phyloP scores from a whole-genome alignment of 1,139 yeast genomes.

The Magnusiomyces suaveolens region DNA sequence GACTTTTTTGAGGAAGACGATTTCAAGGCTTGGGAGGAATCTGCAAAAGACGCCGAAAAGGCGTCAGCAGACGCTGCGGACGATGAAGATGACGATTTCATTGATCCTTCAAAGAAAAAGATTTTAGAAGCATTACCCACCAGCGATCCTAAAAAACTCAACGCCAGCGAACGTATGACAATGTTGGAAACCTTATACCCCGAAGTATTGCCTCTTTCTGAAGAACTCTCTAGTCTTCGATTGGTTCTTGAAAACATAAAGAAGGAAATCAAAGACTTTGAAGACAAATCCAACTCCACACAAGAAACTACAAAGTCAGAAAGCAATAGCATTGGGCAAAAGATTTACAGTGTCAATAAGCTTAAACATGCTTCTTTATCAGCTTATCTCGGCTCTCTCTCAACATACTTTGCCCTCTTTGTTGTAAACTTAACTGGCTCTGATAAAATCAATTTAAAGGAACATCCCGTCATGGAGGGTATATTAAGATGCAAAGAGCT shows the following conservation, averaged over 20 bases:
- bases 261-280: slow-evolving; percentile 12
- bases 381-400: slow-evolving; percentile 64
- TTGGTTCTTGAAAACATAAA: slow-evolving; percentile 37
- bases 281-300: slow-evolving; percentile 27
- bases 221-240: slow-evolving; percentile 47
- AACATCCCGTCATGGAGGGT: slow-evolving; percentile 80
- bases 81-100: neutral
- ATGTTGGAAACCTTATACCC: slow-evolving; percentile 42
- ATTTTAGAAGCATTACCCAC: slow-evolving; percentile 25
- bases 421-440: slow-evolving; percentile 41
- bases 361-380: slow-evolving; percentile 41
- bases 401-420: slow-evolving; percentile 67
- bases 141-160: slow-evolving; percentile 35
- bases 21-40: slow-evolving; percentile 41
- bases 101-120: neutral
- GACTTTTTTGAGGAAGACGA: slow-evolving; percentile 81
- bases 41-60: slow-evolving; percentile 27
- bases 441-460: slow-evolving; percentile 61
- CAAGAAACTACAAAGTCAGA: neutral
- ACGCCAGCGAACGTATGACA: slow-evolving; percentile 28
- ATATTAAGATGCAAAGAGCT: slow-evolving; percentile 71
- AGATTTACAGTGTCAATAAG: slow-evolving; percentile 26
- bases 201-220: slow-evolving; percentile 68
- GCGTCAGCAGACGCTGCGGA: slow-evolving; percentile 19
- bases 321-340: neutral